These are phyloP conservation scores for Aspergillus pseudoviridinutans DNA, from an alignment of 2,329 filamentous ascomycete species.

Conservation along the genomic window DNA sequence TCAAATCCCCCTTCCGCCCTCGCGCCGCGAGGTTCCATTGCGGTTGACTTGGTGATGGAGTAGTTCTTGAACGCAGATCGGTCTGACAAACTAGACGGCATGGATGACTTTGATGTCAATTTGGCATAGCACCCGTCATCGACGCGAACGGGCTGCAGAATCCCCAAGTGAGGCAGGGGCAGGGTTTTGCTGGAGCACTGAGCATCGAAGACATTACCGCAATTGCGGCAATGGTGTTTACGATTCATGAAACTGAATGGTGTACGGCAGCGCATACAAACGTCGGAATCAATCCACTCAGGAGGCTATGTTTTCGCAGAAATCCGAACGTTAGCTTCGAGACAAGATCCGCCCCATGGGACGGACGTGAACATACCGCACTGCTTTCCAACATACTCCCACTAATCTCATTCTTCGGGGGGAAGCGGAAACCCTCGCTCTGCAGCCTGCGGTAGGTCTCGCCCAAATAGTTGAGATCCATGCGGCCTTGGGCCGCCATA, in stretches of 20 bases:
- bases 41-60: conserved; percentile 61
- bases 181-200: conserved; percentile 88
- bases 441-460: conserved; percentile 83
- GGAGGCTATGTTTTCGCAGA: conserved; percentile 60
- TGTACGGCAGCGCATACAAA: conserved; percentile 96
- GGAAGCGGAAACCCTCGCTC: conserved; percentile 82
- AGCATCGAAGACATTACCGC: conserved; percentile 94
- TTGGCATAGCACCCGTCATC: conserved; percentile 95
- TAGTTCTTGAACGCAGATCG: conserved; percentile 43
- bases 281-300: conserved; percentile 96
- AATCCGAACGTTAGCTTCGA: conserved; percentile 8
- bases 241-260: conserved; percentile 96
- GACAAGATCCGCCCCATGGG: background rate
- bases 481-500: conserved; percentile 77
- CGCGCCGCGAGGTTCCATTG: conserved; percentile 87
- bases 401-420: conserved; percentile 79
- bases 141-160: conserved; percentile 83
- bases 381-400: conserved; percentile 98
- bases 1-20: conserved; percentile 89
- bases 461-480: conserved; percentile 78
- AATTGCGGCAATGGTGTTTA: conserved; percentile 97
- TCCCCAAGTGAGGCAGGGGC: conserved; percentile 86
- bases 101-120: conserved; percentile 66
- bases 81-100: conserved; percentile 39
- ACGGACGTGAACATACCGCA: conserved; percentile 60